Evolutionary conservation across 495 filamentous ascomycete species (phyloP).

Genomic region (Bryoglossum gracile): DNA sequence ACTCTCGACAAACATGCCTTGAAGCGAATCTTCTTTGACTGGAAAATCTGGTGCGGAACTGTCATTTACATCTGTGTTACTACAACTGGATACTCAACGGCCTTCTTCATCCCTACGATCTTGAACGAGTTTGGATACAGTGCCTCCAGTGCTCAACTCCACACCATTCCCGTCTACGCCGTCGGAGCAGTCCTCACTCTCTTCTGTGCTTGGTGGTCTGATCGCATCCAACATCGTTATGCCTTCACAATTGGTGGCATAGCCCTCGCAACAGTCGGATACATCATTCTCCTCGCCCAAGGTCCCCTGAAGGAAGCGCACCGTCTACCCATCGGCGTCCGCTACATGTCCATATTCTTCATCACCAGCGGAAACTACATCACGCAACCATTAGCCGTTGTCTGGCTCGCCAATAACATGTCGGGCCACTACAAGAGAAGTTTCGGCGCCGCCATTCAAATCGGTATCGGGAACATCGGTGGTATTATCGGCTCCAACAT

Average conservation of each 20-base stretch:
- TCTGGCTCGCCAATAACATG: constrained; percentile 40
- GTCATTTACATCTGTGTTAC: constrained; percentile 1
- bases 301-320: constrained; percentile 10
- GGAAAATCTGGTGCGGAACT: background rate
- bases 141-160: constrained; percentile 41
- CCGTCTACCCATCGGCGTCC: constrained; percentile 11
- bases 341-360: constrained; percentile 36
- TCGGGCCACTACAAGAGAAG: constrained; percentile 55
- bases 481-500: constrained; percentile 50
- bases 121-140: constrained; percentile 49
- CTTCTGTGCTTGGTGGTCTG: constrained; percentile 32
- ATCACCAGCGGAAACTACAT: constrained; percentile 29
- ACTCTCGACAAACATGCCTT: background rate
- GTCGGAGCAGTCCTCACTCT: constrained; percentile 30
- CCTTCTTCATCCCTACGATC: constrained; percentile 38
- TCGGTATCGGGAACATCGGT: constrained; percentile 48
- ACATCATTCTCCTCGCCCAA: constrained; percentile 36
- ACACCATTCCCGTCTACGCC: constrained; percentile 50
- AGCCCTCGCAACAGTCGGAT: constrained; percentile 39
- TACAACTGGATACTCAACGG: background rate
- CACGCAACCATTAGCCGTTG: constrained; percentile 30
- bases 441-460: constrained; percentile 46
- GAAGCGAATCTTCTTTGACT: background rate
- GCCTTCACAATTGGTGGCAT: constrained; percentile 40
- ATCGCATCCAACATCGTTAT: constrained; percentile 35